These are phyloP conservation scores for Candida tammaniensis DNA, from an alignment of 805 yeast species.

Conservation along the genomic window DNA sequence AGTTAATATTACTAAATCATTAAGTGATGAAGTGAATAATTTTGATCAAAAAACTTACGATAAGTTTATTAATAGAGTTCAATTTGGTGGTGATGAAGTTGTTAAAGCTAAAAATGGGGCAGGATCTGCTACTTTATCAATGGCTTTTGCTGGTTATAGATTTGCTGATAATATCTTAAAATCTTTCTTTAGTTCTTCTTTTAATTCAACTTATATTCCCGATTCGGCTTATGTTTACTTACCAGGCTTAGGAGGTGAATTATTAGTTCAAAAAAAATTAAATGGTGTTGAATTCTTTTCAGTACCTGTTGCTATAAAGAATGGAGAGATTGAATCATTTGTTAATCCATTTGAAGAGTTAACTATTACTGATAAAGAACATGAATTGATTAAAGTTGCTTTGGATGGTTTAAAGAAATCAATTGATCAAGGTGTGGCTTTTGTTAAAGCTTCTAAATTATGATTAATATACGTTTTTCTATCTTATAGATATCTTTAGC, in stretches of 20 bases:
- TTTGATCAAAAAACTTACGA: constrained; percentile 17
- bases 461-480: not conserved
- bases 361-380: constrained; percentile 28
- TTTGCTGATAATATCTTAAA: constrained; percentile 57
- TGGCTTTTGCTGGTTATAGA: constrained; percentile 92
- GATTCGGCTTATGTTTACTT: constrained; percentile 54
- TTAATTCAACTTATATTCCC: constrained; percentile 23
- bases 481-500: not conserved
- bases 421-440: constrained; percentile 38
- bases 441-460: constrained; percentile 22
- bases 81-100: constrained; percentile 89
- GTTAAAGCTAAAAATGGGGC: constrained; percentile 93
- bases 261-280: constrained; percentile 33
- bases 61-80: constrained; percentile 41
- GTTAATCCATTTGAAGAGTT: constrained; percentile 33
- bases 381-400: constrained; percentile 34
- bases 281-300: constrained; percentile 46
- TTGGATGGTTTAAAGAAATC: constrained; percentile 38
- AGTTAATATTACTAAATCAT: constrained; percentile 15
- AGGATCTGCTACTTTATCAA: constrained; percentile 92
- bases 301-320: constrained; percentile 43
- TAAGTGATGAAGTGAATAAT: constrained; percentile 13
- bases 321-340: constrained; percentile 36
- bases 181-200: constrained; percentile 22
- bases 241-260: constrained; percentile 50